Evolutionary conservation across 805 yeast species (phyloP).

Genomic region (Wickerhamiella lipophila): DNA sequence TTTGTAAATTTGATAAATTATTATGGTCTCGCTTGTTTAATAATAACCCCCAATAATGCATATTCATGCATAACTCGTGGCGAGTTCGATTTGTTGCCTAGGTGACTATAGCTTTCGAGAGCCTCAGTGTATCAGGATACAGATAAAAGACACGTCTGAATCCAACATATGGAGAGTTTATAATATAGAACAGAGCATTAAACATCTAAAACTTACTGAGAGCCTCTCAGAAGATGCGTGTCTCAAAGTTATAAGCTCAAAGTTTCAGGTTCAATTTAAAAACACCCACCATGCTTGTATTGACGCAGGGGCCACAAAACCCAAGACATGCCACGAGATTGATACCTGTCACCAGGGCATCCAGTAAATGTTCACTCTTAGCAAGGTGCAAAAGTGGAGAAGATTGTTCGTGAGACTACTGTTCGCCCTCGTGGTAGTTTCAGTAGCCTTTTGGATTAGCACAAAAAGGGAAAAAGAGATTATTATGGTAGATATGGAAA

Average conservation of each 20-base stretch:
- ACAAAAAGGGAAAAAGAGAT: not conserved
- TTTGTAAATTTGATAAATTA: no score
- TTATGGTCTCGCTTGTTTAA: not conserved
- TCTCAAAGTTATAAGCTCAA: not conserved
- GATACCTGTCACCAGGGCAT: not conserved
- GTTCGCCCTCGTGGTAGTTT: constrained; percentile 5
- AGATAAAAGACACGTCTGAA: not conserved
- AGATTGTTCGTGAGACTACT: constrained; percentile 1
- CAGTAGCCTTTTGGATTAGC: constrained; percentile 7
- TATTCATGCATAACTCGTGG: not conserved
- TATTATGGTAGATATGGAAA: not conserved
- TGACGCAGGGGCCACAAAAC: constrained; percentile 3
- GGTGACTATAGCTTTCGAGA: not conserved
- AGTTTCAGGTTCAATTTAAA: not conserved
- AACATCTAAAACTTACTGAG: not conserved
- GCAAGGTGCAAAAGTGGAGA: constrained; percentile 9
- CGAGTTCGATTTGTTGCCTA: constrained; percentile 1
- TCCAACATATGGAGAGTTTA: not conserved
- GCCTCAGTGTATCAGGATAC: not conserved
- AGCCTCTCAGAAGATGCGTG: no score
- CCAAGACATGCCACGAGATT: constrained; percentile 1
- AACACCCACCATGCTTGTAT: not conserved
- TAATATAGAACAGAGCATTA: no score
- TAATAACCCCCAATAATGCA: not conserved
- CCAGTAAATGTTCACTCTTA: constrained; percentile 3